Evolutionary conservation across 2,329 filamentous ascomycete species (phyloP).

Genomic region (Furcasterigmium furcatum): DNA sequence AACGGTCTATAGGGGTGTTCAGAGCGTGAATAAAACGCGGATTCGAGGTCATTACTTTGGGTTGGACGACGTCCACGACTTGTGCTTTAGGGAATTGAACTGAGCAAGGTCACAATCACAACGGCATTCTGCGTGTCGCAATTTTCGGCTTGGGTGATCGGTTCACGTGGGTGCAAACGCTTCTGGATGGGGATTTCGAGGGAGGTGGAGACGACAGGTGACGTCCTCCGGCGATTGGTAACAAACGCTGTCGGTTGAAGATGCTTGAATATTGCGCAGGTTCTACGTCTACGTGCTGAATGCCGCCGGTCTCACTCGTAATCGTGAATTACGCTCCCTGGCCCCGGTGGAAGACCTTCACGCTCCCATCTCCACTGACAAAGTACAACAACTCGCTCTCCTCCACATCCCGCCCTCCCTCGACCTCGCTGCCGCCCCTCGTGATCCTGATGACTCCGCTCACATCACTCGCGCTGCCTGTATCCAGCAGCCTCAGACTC

Average conservation of each 20-base stretch:
- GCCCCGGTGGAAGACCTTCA: conserved; percentile 82
- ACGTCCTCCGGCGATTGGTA: no score
- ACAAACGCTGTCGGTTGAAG: no score
- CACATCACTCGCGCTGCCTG: conserved; percentile 85
- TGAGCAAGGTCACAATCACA: conserved; percentile 6
- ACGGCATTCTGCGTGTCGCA: conserved; percentile 1
- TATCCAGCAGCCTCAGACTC: conserved; percentile 74
- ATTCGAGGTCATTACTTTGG: conserved; percentile 4
- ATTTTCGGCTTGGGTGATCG: not conserved
- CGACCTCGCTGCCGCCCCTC: conserved; percentile 38
- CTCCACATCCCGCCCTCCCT: conserved; percentile 26
- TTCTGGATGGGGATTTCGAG: no score
- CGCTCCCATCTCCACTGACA: conserved; percentile 73
- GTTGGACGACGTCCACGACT: not conserved
- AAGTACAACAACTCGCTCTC: conserved; percentile 79
- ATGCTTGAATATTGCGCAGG: no score
- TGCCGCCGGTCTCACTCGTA: no score
- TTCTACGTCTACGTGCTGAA: no score
- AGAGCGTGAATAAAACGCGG: conserved; percentile 5
- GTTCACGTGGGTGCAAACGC: conserved; percentile 3
- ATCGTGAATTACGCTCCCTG: conserved; percentile 29
- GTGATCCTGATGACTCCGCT: conserved; percentile 83
- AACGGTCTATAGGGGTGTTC: conserved; percentile 3
- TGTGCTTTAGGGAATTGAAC: conserved; percentile 6
- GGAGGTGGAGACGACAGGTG: no score